Evolutionary conservation across 2,329 filamentous ascomycete species (phyloP), one percentile per base, ranked within the genome.

Genomic region (Diaporthe sp.): DNA sequence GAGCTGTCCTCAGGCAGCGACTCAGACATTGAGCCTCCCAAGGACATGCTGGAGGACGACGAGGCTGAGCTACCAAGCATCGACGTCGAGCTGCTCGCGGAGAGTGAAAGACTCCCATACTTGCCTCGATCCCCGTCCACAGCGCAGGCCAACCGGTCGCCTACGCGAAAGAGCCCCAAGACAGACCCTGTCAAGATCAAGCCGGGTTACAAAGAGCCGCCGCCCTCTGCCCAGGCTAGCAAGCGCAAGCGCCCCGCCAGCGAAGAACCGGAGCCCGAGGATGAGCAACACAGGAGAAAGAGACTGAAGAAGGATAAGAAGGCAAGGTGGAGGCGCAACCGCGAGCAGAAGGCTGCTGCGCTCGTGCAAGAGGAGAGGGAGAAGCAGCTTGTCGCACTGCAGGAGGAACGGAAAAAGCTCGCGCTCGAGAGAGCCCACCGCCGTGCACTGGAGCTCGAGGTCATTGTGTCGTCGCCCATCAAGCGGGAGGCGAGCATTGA

Each of bases 391-490:
- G 57, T 66, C 9, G 30, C 50, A 17, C 30, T 60, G 10, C 22
- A 71, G 38, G 71, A 75, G 30, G 40, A 70, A 54, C 58, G 61
- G 19, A 76, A 76, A 40, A 70, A 58, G 25, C 19, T 58, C 17
- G 74, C 74, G 2, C 45, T 72, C 19, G 74, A 74, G 33, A 30
- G 47, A 40, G 74, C 74, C 1, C 69, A 70, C 55, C 74, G 72
- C 42, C 68, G 72, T 12, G 74, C 72, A 17, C 55, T 71, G n/a
- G 68, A 74, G 10, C 69, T 76, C 40, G 74, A 76, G 30, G 45
- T 72, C 6, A 28, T 69, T 5, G 72, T 76, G 1, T 72, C 74
- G 19, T 76, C 74, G 47, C 74, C 74, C 2, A 13, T 30, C 25
- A 72, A 57, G 47, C 67, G 50, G 13, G 61, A 66, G 47, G 15